A percentile compares a stretch with the other conserved stretches of the same genome.
Conservation (phyloP, 495 filamentous ascomycete species). For the Aspergillus cavernicola region DNA sequence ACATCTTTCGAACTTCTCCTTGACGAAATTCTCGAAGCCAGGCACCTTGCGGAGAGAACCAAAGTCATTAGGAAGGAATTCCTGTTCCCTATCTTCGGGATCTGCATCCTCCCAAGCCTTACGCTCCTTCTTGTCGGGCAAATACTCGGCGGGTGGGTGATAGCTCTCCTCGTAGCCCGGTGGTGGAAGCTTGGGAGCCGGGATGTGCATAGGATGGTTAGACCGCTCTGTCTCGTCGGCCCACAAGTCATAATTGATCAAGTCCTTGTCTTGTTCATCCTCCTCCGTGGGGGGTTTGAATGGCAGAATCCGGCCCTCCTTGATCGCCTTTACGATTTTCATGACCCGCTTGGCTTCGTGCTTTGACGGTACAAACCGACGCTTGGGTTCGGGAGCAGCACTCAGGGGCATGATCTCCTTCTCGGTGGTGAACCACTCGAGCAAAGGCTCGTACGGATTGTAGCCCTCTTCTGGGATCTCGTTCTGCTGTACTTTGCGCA, state of each 20-base stretch:
- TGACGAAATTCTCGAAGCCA: conserved; percentile 85
- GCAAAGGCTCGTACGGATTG: conserved; percentile 85
- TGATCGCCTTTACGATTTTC: conserved; percentile 96
- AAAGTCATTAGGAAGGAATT: conserved; percentile 79
- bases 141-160: conserved; percentile 92
- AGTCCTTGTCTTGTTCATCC: conserved; percentile 63
- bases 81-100: conserved; percentile 84
- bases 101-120: conserved; percentile 86
- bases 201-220: conserved; percentile 91
- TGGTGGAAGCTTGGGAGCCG: conserved; percentile 92
- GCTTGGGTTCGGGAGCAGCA: conserved; percentile 90
- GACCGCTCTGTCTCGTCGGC: conserved; percentile 78
- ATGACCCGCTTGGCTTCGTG: conserved; percentile 95
- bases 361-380: conserved; percentile 95
- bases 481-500: conserved; percentile 87
- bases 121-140: conserved; percentile 79
- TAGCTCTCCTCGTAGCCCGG: conserved; percentile 94
- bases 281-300: conserved; percentile 78
- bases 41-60: conserved; percentile 85
- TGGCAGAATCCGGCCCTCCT: conserved; percentile 88
- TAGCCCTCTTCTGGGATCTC: conserved; percentile 83
- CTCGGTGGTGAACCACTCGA: conserved; percentile 90
- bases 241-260: conserved; percentile 89
- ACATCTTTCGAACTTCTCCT: conserved; percentile 94
- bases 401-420: conserved; percentile 92